phyloP scores from a whole-genome alignment of 129 eudicot species.

The Flaveria robusta region DNA sequence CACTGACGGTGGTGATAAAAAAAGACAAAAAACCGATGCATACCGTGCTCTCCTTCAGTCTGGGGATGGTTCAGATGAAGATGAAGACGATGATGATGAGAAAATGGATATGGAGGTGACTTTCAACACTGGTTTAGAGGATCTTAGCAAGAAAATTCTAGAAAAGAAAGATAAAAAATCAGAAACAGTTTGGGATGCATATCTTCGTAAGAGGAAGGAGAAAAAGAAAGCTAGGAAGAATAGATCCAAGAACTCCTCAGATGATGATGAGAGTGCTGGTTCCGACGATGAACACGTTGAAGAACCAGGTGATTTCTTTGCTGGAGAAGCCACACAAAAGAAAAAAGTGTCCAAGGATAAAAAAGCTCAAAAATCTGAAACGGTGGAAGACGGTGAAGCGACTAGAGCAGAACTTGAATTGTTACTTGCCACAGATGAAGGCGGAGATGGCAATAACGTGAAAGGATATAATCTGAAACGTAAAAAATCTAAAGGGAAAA shows the following conservation, averaged over 20 bases:
- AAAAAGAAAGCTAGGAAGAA: slow-evolving; percentile 68
- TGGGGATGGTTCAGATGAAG: slow-evolving; percentile 67
- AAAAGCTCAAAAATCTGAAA: slow-evolving; percentile 24
- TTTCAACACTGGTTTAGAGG: slow-evolving; percentile 85
- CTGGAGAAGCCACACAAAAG: slow-evolving; percentile 45
- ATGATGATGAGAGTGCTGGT: slow-evolving; percentile 64
- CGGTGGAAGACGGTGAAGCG: slow-evolving; percentile 61
- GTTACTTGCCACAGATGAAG: slow-evolving; percentile 72
- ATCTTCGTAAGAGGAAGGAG: slow-evolving; percentile 72
- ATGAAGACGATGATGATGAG: slow-evolving; percentile 46
- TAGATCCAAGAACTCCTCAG: slow-evolving; percentile 63
- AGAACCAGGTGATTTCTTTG: slow-evolving; percentile 68
- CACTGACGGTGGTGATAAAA: slow-evolving; percentile 37
- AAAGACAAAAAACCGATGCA: slow-evolving; percentile 55
- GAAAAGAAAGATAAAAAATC: slow-evolving; percentile 83
- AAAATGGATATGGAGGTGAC: slow-evolving; percentile 96
- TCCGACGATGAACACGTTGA: slow-evolving; percentile 57
- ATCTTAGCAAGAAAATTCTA: slow-evolving; percentile 72
- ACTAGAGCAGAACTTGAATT: slow-evolving; percentile 92
- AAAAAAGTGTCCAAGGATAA: slow-evolving; percentile 30
- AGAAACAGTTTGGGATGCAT: slow-evolving; percentile 88
- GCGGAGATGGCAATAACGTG: slow-evolving; percentile 48
- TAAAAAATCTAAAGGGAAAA: slow-evolving; percentile 66
- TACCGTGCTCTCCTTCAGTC: slow-evolving; percentile 80
- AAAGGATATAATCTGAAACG: slow-evolving; percentile 85